phyloP scores from a whole-genome alignment of 1,284 basidiomycete genomes.

The Leccinum griseonigrum region DNA sequence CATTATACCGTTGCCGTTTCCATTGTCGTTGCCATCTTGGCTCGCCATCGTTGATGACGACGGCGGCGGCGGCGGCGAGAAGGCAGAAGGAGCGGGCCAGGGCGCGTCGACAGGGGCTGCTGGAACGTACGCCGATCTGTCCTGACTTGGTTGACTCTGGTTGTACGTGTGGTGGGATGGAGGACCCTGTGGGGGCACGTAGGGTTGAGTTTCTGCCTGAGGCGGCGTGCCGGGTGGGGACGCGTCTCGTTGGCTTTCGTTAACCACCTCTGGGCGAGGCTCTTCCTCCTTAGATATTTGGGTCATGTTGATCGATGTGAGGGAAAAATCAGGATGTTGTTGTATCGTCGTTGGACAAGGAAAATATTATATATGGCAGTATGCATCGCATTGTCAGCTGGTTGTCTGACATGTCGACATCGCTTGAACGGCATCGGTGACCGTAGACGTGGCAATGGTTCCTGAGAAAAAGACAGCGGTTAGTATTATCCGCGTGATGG shows the following conservation, averaged over 20 bases:
- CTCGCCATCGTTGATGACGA: background rate
- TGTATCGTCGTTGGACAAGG: background rate
- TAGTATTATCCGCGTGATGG: too few species aligned
- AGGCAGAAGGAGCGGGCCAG: background rate
- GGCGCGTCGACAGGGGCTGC: background rate
- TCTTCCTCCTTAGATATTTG: conserved; percentile 25
- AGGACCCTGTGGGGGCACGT: conserved; percentile 11
- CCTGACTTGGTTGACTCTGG: conserved; percentile 5
- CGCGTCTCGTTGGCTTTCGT: background rate
- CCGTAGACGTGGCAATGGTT: background rate
- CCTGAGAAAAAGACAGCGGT: background rate
- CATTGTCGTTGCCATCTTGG: background rate
- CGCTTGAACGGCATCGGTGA: background rate
- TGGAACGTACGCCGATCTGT: background rate
- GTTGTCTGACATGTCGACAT: background rate
- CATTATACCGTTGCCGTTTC: conserved; percentile 5
- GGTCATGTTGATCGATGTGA: conserved; percentile 15
- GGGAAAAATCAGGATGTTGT: background rate
- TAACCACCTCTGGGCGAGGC: conserved; percentile 13
- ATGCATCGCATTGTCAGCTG: background rate
- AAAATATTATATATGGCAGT: conserved; percentile 40
- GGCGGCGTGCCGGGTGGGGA: conserved; percentile 11
- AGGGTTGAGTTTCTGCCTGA: background rate
- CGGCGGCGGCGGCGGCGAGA: background rate
- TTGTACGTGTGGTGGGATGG: conserved; percentile 21